phyloP scores from a whole-genome alignment of 1,139 yeast genomes.

The Sugiyamaella xylanicola region DNA sequence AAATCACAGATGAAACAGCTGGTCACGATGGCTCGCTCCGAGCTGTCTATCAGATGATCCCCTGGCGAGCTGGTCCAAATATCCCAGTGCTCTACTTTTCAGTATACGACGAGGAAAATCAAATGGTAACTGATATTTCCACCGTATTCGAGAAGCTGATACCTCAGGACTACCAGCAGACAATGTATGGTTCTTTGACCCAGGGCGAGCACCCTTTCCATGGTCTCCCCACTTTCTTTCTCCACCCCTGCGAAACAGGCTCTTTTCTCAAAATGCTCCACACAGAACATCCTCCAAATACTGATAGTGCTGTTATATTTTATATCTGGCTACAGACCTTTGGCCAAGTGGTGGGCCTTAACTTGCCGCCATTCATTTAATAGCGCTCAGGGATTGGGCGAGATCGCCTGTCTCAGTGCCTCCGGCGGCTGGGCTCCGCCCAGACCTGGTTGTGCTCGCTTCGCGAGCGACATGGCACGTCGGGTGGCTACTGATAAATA shows the following conservation, averaged over 20 bases:
- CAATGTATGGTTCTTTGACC: conserved; percentile 28
- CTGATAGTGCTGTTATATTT: conserved; percentile 12
- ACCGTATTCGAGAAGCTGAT: conserved; percentile 25
- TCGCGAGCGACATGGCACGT: no score
- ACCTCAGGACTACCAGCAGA: conserved; percentile 18
- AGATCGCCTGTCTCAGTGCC: no score
- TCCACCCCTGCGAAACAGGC: conserved; percentile 47
- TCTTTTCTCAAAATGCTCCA: background rate
- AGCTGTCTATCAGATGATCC: conserved; percentile 31
- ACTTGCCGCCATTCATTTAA: conserved; percentile 8
- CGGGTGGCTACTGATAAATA: no score
- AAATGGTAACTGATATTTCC: conserved; percentile 28
- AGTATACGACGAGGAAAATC: conserved; percentile 27
- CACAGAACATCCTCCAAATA: background rate
- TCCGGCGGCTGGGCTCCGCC: conserved; percentile 5
- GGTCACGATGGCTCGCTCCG: conserved; percentile 4
- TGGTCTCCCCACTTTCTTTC: conserved; percentile 39
- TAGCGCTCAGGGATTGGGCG: no score
- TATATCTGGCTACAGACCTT: conserved; percentile 36
- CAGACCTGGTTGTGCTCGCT: conserved; percentile 5
- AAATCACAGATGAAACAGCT: conserved; percentile 12
- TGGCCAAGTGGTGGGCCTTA: conserved; percentile 31
- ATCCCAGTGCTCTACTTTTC: conserved; percentile 41
- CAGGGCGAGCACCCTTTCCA: conserved; percentile 43
- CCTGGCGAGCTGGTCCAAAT: conserved; percentile 38